These are phyloP conservation scores for Mortierella sp. DNA, from an alignment of 371 early-diverging fungal species.

Conservation along the genomic window DNA sequence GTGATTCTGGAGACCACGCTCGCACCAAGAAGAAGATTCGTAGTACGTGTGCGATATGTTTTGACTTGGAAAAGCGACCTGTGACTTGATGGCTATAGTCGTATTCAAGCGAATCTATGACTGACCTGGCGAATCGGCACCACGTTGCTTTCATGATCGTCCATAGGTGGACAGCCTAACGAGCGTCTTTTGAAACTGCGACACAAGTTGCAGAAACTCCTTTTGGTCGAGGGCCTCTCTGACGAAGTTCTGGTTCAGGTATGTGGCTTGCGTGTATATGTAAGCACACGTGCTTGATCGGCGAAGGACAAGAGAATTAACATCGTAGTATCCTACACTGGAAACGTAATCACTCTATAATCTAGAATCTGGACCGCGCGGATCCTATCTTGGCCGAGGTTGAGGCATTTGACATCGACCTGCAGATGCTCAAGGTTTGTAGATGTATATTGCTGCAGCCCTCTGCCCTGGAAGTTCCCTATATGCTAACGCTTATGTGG, in stretches of 20 bases:
- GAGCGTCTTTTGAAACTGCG: conserved; percentile 53
- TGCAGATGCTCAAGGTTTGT: conserved; percentile 52
- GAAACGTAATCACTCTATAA: background rate
- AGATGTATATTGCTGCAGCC: background rate
- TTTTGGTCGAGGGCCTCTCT: conserved; percentile 42
- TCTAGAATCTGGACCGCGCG: conserved; percentile 44
- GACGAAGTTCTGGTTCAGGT: conserved; percentile 52
- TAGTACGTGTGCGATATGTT: conserved; percentile 19
- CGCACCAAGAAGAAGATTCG: conserved; percentile 48
- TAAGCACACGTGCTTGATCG: too few relatives aligned
- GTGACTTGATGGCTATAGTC: background rate
- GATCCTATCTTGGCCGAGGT: conserved; percentile 52
- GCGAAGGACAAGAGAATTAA: too few relatives aligned
- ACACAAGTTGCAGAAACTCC: conserved; percentile 50
- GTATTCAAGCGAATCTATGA: background rate
- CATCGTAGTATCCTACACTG: background rate
- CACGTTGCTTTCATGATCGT: background rate
- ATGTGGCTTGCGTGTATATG: background rate
- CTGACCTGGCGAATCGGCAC: background rate
- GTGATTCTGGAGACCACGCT: conserved; percentile 37
- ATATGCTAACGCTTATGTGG: too few relatives aligned
- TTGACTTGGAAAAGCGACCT: background rate
- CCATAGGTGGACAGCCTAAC: conserved; percentile 45
- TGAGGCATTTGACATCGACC: conserved; percentile 50
- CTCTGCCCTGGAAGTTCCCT: too few relatives aligned